A percentile compares a stretch with the other conserved stretches of the same genome.
Conservation (phyloP, 768 basidiomycete genomes). For the Megacollybia marginata region DNA sequence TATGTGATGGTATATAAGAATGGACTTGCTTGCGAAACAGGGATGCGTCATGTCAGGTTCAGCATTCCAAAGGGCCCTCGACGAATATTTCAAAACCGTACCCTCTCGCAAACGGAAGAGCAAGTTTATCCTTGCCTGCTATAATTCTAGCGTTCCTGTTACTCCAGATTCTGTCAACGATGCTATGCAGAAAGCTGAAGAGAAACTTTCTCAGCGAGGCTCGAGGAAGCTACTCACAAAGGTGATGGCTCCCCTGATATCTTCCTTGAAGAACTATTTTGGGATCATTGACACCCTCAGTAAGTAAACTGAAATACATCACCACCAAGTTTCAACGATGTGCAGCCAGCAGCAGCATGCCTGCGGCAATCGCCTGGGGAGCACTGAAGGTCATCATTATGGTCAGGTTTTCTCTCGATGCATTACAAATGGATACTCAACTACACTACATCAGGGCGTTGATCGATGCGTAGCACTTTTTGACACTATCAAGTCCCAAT, state of each 20-base stretch:
- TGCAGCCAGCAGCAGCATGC: constrained; percentile 3
- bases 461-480: constrained; percentile 11
- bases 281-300: constrained; percentile 5
- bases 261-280: constrained; percentile 3
- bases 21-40: too few species aligned
- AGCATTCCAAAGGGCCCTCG: constrained; percentile 8
- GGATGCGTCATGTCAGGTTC: not conserved
- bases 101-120: constrained; percentile 6
- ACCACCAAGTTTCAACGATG: not conserved
- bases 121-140: constrained; percentile 4
- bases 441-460: constrained; percentile 4
- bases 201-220: not conserved
- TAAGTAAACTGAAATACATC: not conserved
- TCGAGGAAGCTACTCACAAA: not conserved
- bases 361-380: constrained; percentile 10
- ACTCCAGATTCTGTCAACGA: constrained; percentile 7
- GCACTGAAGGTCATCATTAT: constrained; percentile 6
- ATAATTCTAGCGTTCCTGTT: not conserved
- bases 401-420: not conserved
- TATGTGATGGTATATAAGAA: too few species aligned
- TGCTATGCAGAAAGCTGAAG: constrained; percentile 3
- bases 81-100: constrained; percentile 5
- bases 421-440: not conserved
- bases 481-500: constrained; percentile 13
- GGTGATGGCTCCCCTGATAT: constrained; percentile 6